phyloP scores from a whole-genome alignment of 805 yeast species.

The Scheffersomyces stipitis region DNA sequence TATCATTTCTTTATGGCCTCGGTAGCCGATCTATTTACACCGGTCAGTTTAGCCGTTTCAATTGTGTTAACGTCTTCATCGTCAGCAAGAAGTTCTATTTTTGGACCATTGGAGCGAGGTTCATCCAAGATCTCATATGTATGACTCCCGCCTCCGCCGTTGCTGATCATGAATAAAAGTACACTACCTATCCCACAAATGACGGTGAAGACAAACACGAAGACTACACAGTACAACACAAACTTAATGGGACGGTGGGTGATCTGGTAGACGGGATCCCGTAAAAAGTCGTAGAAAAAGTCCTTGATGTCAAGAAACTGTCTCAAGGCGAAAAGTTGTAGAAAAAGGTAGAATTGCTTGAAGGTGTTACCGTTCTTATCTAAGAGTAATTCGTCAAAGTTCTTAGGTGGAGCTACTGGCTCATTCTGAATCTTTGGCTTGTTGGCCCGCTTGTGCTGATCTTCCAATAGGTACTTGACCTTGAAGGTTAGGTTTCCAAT shows the following conservation, averaged over 20 bases:
- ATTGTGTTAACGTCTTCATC: no score
- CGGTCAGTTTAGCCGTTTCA: no score
- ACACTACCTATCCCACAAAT: constrained; percentile 44
- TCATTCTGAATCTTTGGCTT: constrained; percentile 43
- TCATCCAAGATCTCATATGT: background rate
- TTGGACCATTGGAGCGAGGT: no score
- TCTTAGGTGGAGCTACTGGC: constrained; percentile 45
- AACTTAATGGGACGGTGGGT: constrained; percentile 51
- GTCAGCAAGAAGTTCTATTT: no score
- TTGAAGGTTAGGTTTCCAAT: constrained; percentile 76
- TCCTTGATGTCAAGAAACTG: constrained; percentile 26
- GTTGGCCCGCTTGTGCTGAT: constrained; percentile 35
- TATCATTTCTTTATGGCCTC: no score
- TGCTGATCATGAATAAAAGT: constrained; percentile 21
- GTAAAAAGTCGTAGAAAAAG: constrained; percentile 38
- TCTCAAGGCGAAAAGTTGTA: constrained; percentile 15
- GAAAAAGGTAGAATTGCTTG: constrained; percentile 14
- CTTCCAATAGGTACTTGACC: constrained; percentile 55
- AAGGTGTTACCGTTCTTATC: constrained; percentile 14
- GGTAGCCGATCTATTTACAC: background rate
- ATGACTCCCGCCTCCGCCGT: constrained; percentile 11
- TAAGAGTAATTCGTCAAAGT: constrained; percentile 35
- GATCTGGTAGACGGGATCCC: constrained; percentile 47
- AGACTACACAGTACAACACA: constrained; percentile 43
- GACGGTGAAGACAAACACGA: constrained; percentile 41